Conservation (phyloP, 306 rosid genomes). For the Abrus precatorius region DNA sequence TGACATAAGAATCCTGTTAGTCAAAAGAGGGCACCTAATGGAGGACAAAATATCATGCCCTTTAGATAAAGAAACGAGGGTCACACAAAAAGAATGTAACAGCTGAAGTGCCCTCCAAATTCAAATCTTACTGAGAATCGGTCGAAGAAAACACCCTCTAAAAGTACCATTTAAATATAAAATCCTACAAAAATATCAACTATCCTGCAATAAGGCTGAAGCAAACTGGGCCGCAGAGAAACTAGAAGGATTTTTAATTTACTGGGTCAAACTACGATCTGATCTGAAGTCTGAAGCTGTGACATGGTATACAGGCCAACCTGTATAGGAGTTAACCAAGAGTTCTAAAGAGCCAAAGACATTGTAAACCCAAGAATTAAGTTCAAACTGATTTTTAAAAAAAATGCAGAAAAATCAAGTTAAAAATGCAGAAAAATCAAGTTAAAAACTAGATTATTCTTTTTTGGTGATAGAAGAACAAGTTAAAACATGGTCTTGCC, state of each 20-base stretch:
- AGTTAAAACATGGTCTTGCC: background rate
- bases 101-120: constrained; percentile 14
- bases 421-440: background rate
- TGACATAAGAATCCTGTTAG: constrained; percentile 9
- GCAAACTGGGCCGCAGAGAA: constrained; percentile 3
- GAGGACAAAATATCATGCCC: background rate
- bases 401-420: background rate
- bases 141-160: background rate
- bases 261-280: constrained; percentile 26
- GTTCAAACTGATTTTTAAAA: background rate
- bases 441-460: background rate
- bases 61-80: background rate
- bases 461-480: background rate
- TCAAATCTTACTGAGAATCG: constrained; percentile 6
- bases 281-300: constrained; percentile 17
- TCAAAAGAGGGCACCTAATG: background rate
- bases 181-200: constrained; percentile 19
- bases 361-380: background rate
- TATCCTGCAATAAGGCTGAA: background rate
- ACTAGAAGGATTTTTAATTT: constrained; percentile 13
- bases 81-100: constrained; percentile 1
- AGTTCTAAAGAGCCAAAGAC: constrained; percentile 28
- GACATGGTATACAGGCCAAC: constrained; percentile 10
- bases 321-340: background rate
- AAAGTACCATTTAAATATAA: constrained; percentile 14